Base-by-base conservation (phyloP, 371 early-diverging fungal genomes). In the Haplosporangium sp. region DNA sequence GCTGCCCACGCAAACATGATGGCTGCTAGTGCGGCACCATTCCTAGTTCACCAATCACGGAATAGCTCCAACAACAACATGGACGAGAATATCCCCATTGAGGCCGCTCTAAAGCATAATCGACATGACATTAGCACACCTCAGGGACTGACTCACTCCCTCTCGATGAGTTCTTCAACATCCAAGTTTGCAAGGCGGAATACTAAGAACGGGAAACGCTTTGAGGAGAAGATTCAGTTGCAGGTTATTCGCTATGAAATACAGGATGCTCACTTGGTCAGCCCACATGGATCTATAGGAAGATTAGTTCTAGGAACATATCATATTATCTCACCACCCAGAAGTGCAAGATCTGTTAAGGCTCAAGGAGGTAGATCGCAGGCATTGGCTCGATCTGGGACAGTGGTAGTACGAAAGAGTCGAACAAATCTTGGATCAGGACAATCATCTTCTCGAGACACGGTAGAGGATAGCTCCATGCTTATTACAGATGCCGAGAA, bases 221-320 rank as follows among this genome's bases (percentile, higher is more conserved):
- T 81, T 38, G 82, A 75, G 17, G 82, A 81, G 63, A 81, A 81
- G 63, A 74, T 81, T 50, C 82, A 81, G 56, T 44, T 81, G 8
- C 82, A 81, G 60, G 82, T 81, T 11, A 81, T 81, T 57, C 75
- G 75, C 37, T 81, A 81, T 59, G 82, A 81, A 39, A 62, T 71
- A 10, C 68, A 63, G 42, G 82, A 81, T 56, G 75, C 82, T 3
- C 65, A 69, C 38, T 19, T 75, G 66, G 69, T 72, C 62, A 75
- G 75, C 45, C 82, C 82, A 11, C 75, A 81, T 61, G 75, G 72
- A 6, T 56, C 72, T 2, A 63, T 48, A 4, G 75, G 75, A 17
- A 59, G 75, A 15, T 47, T 81, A 3, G 82, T 81, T 5, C 58
- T 81, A 4, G 82, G 75, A 45, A 75, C 82, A 2, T 81, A 81